Conservation (phyloP, 805 yeast species). For the Wickerhamiella bombiphila region DNA sequence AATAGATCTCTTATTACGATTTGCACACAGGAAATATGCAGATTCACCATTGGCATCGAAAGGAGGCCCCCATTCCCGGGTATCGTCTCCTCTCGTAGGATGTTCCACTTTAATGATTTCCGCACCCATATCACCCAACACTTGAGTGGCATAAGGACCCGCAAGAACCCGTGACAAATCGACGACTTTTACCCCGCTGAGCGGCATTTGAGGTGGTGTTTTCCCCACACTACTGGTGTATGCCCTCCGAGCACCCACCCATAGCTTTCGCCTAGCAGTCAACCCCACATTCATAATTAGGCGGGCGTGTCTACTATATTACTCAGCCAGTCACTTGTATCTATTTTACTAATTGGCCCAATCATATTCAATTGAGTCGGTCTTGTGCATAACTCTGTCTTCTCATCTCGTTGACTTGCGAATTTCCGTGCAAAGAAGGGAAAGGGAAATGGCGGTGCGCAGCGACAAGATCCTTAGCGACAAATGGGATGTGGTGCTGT, state of each 20-base stretch:
- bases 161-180: slow-evolving; percentile 31
- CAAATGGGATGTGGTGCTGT: slow-evolving; percentile 87
- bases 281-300: too few relatives aligned
- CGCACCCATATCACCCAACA: slow-evolving; percentile 31
- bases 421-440: too few relatives aligned
- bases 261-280: too few relatives aligned
- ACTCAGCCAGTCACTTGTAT: neutral
- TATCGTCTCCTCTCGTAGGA: slow-evolving; percentile 30
- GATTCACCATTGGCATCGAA: slow-evolving; percentile 27
- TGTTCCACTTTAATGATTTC: slow-evolving; percentile 30
- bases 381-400: too few relatives aligned
- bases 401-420: too few relatives aligned
- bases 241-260: too few relatives aligned
- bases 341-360: neutral
- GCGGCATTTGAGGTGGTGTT: too few relatives aligned
- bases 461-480: slow-evolving; percentile 19
- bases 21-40: slow-evolving; percentile 27
- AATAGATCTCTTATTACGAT: slow-evolving; percentile 27
- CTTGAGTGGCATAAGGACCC: slow-evolving; percentile 29
- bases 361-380: neutral
- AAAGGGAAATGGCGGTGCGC: slow-evolving; percentile 14
- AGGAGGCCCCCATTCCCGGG: slow-evolving; percentile 33
- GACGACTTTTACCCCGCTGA: slow-evolving; percentile 24
- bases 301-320: too few relatives aligned
- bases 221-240: too few relatives aligned